phyloP scores from a whole-genome alignment of 768 basidiomycete genomes.

The Boletus barrowsii region DNA sequence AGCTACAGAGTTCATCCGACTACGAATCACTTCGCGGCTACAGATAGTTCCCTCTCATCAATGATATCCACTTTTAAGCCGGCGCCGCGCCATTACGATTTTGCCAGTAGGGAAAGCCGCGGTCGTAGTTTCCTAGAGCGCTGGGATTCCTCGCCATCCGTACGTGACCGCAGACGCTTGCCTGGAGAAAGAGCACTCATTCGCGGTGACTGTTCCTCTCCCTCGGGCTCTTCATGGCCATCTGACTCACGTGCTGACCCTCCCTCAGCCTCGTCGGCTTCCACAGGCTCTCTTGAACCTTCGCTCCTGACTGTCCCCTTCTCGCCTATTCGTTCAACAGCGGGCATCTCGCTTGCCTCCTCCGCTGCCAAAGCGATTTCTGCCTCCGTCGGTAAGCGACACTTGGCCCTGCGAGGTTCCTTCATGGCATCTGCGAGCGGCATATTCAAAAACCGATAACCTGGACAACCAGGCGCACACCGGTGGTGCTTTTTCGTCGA shows the following conservation, averaged over 20 bases:
- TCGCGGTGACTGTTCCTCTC: neutral
- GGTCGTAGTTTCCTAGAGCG: conserved; percentile 15
- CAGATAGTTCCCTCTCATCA: neutral
- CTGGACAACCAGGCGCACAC: conserved; percentile 20
- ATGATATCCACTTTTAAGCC: no score
- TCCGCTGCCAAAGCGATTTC: conserved; percentile 17
- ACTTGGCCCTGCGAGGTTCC: conserved; percentile 22
- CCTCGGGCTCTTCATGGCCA: neutral
- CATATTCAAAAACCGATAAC: conserved; percentile 20
- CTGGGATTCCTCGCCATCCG: conserved; percentile 11
- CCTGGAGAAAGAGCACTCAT: neutral
- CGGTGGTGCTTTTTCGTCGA: conserved; percentile 20
- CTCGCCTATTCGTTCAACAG: neutral
- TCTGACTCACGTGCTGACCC: conserved; percentile 9
- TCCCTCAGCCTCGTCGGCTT: conserved; percentile 9
- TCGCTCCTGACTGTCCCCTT: neutral
- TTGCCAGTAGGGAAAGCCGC: neutral
- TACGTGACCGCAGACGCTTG: conserved; percentile 19
- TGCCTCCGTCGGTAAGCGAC: conserved; percentile 20
- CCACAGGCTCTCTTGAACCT: conserved; percentile 11
- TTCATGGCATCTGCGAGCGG: conserved; percentile 13
- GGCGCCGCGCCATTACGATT: neutral
- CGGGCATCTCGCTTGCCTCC: conserved; percentile 2
- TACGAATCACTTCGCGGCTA: neutral
- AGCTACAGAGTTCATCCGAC: no score